phyloP scores from a whole-genome alignment of 352 stramenopile species.

The Pythium periplocum region DNA sequence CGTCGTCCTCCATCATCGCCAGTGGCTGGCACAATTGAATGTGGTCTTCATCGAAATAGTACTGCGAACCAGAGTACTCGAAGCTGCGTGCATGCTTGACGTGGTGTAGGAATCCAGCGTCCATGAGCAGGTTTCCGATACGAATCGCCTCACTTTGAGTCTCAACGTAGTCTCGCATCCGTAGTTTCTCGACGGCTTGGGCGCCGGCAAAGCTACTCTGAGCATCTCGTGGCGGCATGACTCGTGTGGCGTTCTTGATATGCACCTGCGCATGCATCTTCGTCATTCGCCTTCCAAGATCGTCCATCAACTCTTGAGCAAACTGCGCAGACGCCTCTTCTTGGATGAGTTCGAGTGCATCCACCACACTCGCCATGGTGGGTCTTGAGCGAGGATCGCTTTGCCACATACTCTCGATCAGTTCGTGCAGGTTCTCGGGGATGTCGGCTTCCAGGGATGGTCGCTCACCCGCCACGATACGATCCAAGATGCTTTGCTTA shows the following conservation, averaged over 20 bases:
- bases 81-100: conserved; percentile 19
- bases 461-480: conserved; percentile 9
- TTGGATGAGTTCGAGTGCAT: conserved; percentile 45
- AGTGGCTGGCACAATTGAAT: conserved; percentile 20
- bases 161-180: conserved; percentile 1
- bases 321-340: conserved; percentile 49
- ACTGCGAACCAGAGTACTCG: conserved; percentile 12
- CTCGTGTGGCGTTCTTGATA: too few relatives aligned
- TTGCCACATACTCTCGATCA: conserved; percentile 59
- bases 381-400: conserved; percentile 40
- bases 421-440: conserved; percentile 36
- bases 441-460: conserved; percentile 32
- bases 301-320: conserved; percentile 39
- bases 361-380: conserved; percentile 39
- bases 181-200: conserved; percentile 12
- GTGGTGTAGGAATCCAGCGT: conserved; percentile 31
- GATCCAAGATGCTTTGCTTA: neutral
- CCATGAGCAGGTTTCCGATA: conserved; percentile 34
- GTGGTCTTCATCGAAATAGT: conserved; percentile 27
- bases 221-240: neutral
- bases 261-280: conserved; percentile 5
- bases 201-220: conserved; percentile 18
- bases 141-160: conserved; percentile 21
- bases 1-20: conserved; percentile 7
- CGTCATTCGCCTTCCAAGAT: conserved; percentile 28